Evolutionary conservation across 495 filamentous ascomycete genomes (phyloP), one percentile per base, ranked within the genome.

Genomic region (Endocarpon pusillum): DNA sequence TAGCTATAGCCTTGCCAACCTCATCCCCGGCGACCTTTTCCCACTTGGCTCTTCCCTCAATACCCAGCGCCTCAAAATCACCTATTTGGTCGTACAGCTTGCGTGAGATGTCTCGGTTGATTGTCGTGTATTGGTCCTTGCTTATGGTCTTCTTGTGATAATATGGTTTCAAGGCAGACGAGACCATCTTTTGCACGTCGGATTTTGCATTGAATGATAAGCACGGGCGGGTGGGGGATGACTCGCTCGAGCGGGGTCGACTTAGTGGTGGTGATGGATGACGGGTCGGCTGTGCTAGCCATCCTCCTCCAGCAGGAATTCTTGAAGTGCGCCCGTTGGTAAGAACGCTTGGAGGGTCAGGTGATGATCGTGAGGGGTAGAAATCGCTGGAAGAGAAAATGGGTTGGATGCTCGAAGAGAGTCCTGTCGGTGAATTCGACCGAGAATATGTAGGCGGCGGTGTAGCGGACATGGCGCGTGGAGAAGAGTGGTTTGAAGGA

Each of bases 71-170:
- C n/a, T 66, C 61, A 1, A 62, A 59, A 29, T 76, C 72, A 4
- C 67, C 70, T 10, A 86, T 71, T 23, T 72, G 70, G 24, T 91
- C 79, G 49, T 94, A 94, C n/a, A 94, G 57, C 54, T 70, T 75
- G 12, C 80, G 70, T 10, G 79, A 89, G 18, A 93, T 71, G 22
- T 71, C 75, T 29, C 82, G 72, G 49, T 93, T 93, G 55, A 93
- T 85, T 29, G 75, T 69, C 3, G 76, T 85, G 55, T 81, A 94
- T 50, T 93, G 77, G 25, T 91, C 76, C 43, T 81, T 75, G 21
- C 73, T 75, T 7, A 94, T 58, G 28, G 71, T 59, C 36, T 72
- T 72, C 19, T 59, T 60, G 9, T 71, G 69, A 40, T 78, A 91
- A 41, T 79, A 69, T 15, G 85, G 81, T 35, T 78, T 78, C 15